Conservation (phyloP, 495 filamentous ascomycete genomes). For the Amorphotheca resinae region DNA sequence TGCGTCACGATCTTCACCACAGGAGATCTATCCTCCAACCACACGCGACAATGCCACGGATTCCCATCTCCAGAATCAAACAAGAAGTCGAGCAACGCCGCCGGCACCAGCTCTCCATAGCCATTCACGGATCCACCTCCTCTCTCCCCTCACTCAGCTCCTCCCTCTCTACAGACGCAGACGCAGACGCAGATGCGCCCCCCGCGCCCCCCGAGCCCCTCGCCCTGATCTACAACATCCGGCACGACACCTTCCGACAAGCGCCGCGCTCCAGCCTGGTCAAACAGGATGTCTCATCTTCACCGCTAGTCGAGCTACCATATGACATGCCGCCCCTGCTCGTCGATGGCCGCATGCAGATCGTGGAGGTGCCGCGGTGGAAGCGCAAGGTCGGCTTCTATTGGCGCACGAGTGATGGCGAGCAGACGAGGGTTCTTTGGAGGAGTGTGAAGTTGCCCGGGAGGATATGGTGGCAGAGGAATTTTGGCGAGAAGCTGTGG, state of each 20-base stretch:
- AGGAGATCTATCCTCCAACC: no score
- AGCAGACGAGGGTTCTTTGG: neutral
- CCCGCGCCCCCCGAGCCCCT: neutral
- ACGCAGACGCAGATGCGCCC: no score
- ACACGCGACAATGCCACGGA: no score
- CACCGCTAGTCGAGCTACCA: neutral
- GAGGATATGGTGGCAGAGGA: constrained; percentile 2
- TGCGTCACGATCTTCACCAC: no score
- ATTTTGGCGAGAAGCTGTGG: neutral
- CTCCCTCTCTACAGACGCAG: no score
- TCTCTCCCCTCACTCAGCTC: no score
- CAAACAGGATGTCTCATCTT: neutral
- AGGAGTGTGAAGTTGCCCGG: constrained; percentile 4
- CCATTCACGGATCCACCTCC: no score
- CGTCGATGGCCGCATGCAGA: constrained; percentile 4
- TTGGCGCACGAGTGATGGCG: constrained; percentile 1
- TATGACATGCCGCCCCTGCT: neutral
- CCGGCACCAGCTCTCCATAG: no score
- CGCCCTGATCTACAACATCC: constrained; percentile 7
- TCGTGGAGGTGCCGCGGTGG: neutral
- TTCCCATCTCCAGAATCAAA: no score
- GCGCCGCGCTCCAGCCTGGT: neutral
- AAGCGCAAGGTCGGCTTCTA: neutral
- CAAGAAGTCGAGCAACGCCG: no score
- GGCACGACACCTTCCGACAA: neutral